Evolutionary conservation across 1,139 yeast species (phyloP), one percentile per base, ranked within the genome.

Genomic region (Candida tropicalis): DNA sequence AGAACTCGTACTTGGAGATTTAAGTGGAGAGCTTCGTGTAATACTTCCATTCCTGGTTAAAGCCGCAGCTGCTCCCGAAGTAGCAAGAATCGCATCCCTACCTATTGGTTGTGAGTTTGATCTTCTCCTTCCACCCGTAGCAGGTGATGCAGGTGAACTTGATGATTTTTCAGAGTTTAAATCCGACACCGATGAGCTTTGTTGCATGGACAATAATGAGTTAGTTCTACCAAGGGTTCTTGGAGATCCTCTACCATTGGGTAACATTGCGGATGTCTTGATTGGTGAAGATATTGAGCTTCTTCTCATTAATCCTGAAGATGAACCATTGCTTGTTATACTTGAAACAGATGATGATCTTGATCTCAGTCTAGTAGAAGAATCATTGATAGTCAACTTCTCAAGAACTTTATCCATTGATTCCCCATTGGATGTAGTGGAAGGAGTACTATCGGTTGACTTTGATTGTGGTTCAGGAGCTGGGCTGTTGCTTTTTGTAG

Each of bases 21-120:
- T 45, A 11, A 32, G 12, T 2, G 50, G 43, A 9, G 45, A 40
- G 2, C 44, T 27, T 12, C 34, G 41, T 3, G 46, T 26, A 12
- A 38, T 26, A 18, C 38, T 47, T n/a, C 51, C 51, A 12, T 52
- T 57, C 13, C 47, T 45, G 15, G 55, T 55, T 33, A 63, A 50
- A 2, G 75, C 75, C 4, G 68, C 62, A 2, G 73, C 73, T 2
- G 75, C 75, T 0, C 68, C 70, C 1, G 67, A 57, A 10, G 69
- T 54, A 2, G 70, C 69, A 12, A 53, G 43, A 12, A 53, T 25
- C 51, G 54, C 24, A 57, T 55, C 20, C 13, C 38, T 39, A 10
- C 41, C 44, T n/a, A 46, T 42, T n/a, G 76, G 76, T 44, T 69
- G 75, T 1, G 77, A 70, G 46, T 65, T 69, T 3, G 77, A 66